These are phyloP conservation scores for Diplodia scrobiculata DNA, from an alignment of 2,329 filamentous ascomycete species.

Conservation along the genomic window DNA sequence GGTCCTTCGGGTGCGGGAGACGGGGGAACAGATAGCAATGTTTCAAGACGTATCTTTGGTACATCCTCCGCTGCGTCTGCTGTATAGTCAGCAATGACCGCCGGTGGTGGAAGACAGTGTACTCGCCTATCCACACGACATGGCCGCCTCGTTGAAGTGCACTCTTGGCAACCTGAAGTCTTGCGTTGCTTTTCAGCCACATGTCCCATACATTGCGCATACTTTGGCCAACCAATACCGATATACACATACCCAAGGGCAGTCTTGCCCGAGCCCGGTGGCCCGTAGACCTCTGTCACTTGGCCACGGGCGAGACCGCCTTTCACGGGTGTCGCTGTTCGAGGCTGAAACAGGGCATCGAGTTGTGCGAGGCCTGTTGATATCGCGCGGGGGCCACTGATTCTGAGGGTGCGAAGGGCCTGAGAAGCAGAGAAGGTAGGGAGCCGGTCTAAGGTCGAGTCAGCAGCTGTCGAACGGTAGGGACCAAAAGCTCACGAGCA, in stretches of 20 bases:
- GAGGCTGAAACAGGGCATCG: constrained; percentile 47
- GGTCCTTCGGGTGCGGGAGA: constrained; percentile 13
- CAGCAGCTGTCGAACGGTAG: background rate
- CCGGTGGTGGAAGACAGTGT: too few relatives aligned
- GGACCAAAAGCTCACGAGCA: constrained; percentile 41
- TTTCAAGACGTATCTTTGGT: constrained; percentile 51
- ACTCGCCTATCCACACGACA: constrained; percentile 82
- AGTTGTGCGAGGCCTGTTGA: constrained; percentile 54
- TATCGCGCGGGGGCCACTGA: constrained; percentile 52
- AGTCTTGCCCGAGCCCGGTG: constrained; percentile 83
- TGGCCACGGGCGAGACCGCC: constrained; percentile 73
- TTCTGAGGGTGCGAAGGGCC: constrained; percentile 63
- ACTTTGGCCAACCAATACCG: background rate
- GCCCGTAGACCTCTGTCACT: constrained; percentile 84
- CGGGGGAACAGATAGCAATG: constrained; percentile 45
- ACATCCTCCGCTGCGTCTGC: constrained; percentile 56
- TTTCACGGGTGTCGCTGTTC: constrained; percentile 35
- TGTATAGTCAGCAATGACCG: background rate
- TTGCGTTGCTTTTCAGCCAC: constrained; percentile 43
- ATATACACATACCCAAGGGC: constrained; percentile 66
- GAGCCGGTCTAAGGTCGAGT: constrained; percentile 60
- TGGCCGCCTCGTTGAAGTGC: constrained; percentile 62
- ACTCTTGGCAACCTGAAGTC: constrained; percentile 69
- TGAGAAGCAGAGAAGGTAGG: constrained; percentile 76
- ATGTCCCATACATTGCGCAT: background rate